Conservation (phyloP, 208 protist species). For the Tritrichomonas musculus region DNA sequence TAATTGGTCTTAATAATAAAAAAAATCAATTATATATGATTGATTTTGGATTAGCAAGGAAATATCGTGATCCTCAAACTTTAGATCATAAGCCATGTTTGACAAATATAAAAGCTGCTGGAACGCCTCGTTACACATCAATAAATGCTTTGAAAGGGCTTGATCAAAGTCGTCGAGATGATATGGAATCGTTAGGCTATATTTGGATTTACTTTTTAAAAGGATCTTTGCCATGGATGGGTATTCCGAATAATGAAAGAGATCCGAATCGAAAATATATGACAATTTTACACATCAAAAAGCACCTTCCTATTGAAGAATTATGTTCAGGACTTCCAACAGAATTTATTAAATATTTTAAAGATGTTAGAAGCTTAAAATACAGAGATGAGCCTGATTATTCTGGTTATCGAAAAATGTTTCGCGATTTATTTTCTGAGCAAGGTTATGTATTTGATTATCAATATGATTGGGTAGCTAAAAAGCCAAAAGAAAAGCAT, state of each 20-base stretch:
- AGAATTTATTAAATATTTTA: constrained; percentile 92
- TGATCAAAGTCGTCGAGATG: constrained; percentile 64
- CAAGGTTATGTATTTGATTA: constrained; percentile 92
- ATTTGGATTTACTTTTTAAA: constrained; percentile 96
- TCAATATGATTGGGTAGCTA: constrained; percentile 97
- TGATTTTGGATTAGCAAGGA: constrained; percentile 86
- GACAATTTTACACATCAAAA: constrained; percentile 89
- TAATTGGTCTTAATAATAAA: constrained; percentile 76
- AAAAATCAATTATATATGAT: constrained; percentile 44
- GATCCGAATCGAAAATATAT: constrained; percentile 96
- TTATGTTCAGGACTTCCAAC: constrained; percentile 71
- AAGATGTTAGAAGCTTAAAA: constrained; percentile 80
- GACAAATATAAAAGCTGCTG: too few species aligned
- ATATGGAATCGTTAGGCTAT: constrained; percentile 85
- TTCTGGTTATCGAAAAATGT: constrained; percentile 82
- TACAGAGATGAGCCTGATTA: constrained; percentile 99
- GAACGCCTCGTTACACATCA: constrained; percentile 95
- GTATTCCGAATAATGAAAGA: constrained; percentile 60
- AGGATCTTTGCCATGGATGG: constrained; percentile 66
- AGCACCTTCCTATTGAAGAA: constrained; percentile 73
- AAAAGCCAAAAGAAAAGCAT: too few species aligned
- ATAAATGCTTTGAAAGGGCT: constrained; percentile 98
- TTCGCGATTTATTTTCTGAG: constrained; percentile 78
- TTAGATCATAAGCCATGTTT: constrained; percentile 95
- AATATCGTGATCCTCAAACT: constrained; percentile 92